phyloP scores from a whole-genome alignment of 768 basidiomycete genomes.

The Kwoniella botswanensis region DNA sequence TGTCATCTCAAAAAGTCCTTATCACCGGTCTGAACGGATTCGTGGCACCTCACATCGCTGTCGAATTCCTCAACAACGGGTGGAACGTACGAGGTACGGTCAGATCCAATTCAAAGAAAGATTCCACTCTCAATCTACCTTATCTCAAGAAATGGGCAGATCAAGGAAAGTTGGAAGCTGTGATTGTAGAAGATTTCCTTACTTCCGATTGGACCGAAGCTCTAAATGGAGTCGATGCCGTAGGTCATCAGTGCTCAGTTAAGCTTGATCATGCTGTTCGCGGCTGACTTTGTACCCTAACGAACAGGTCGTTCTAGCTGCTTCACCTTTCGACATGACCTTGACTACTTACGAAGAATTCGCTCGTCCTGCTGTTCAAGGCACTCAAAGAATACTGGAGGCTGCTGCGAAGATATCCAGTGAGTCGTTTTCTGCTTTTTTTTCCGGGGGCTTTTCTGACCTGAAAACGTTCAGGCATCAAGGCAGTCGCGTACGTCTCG shows the following conservation, averaged over 20 bases:
- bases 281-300: too few species aligned
- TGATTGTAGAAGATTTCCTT: conserved; percentile 47
- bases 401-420: conserved; percentile 41
- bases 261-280: too few species aligned
- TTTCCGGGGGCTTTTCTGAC: too few species aligned
- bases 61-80: conserved; percentile 44
- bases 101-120: conserved; percentile 37
- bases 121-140: conserved; percentile 28
- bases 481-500: conserved; percentile 32
- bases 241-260: conserved; percentile 24
- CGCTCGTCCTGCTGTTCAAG: conserved; percentile 41
- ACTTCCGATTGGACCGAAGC: conserved; percentile 45
- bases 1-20: conserved; percentile 37
- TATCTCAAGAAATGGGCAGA: conserved; percentile 31
- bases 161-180: conserved; percentile 34
- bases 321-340: conserved; percentile 42
- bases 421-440: conserved; percentile 11
- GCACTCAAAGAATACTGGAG: conserved; percentile 40
- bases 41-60: conserved; percentile 46
- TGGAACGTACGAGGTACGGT: conserved; percentile 54
- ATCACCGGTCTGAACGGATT: conserved; percentile 53
- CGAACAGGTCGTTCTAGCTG: conserved; percentile 36
- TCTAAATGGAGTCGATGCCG: conserved; percentile 42
- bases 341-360: conserved; percentile 38
- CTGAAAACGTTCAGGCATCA: conserved; percentile 27